Conservation (phyloP, 139 green algal species). For the Limnomonas spitsbergensis region DNA sequence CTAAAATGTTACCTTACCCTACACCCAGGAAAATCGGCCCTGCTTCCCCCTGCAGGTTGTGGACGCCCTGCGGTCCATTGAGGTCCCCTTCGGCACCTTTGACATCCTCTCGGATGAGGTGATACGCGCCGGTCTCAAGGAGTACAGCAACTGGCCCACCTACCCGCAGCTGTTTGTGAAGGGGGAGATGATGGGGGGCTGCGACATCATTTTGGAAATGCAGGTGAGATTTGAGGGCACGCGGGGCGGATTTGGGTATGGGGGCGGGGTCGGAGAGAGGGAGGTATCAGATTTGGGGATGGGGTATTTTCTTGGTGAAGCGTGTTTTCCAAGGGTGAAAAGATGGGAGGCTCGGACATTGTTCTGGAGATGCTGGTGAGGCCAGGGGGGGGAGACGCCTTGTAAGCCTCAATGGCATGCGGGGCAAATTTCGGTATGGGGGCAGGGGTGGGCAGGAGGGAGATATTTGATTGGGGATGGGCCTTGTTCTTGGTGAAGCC, state of each 20-base stretch:
- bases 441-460: too few relatives aligned
- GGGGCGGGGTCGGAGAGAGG: not conserved
- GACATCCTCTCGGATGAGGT: conserved; percentile 86
- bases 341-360: conserved; percentile 72
- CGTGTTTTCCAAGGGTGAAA: conserved; percentile 63
- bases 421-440: too few relatives aligned
- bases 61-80: conserved; percentile 13
- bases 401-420: too few relatives aligned
- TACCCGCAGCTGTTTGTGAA: conserved; percentile 76
- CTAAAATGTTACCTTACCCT: too few relatives aligned
- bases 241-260: too few relatives aligned
- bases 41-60: conserved; percentile 11
- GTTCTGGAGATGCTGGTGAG: conserved; percentile 11
- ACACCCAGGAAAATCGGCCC: too few relatives aligned
- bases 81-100: conserved; percentile 69
- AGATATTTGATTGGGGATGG: too few relatives aligned
- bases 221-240: too few relatives aligned
- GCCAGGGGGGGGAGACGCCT: too few relatives aligned
- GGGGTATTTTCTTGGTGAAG: too few relatives aligned
- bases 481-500: too few relatives aligned
- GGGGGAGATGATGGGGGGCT: conserved; percentile 77
- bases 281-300: too few relatives aligned
- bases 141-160: conserved; percentile 83
- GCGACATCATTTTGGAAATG: conserved; percentile 77
- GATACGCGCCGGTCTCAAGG: conserved; percentile 83